Percentiles rank a stretch among this genome's conserved stretches.
phyloP scores from a whole-genome alignment of 148 eudicot species.

The Cornus controversa region DNA sequence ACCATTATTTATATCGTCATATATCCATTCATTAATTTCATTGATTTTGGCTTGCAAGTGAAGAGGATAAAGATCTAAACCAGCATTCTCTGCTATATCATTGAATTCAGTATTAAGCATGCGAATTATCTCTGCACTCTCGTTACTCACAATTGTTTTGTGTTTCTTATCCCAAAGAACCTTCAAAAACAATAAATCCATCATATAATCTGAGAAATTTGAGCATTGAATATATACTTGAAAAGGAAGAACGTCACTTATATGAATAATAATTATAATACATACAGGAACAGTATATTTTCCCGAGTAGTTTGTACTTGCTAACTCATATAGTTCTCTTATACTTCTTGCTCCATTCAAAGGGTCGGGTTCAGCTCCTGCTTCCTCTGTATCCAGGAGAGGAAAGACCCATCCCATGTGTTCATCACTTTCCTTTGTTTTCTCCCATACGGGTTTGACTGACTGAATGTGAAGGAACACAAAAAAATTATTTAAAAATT shows the following conservation, averaged over 20 bases:
- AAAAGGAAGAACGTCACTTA: background rate
- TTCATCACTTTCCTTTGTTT: constrained; percentile 73
- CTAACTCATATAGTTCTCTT: constrained; percentile 80
- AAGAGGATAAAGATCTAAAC: constrained; percentile 76
- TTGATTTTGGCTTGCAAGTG: constrained; percentile 61
- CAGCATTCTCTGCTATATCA: constrained; percentile 64
- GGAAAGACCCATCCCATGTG: constrained; percentile 97
- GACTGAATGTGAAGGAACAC: constrained; percentile 43
- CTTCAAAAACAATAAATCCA: constrained; percentile 29
- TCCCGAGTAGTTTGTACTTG: constrained; percentile 72
- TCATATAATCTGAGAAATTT: constrained; percentile 1
- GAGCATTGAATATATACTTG: background rate
- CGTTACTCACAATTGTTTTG: constrained; percentile 78
- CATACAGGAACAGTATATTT: constrained; percentile 89
- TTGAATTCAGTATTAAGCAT: constrained; percentile 87
- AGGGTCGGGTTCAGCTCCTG: constrained; percentile 66
- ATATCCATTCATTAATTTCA: constrained; percentile 69
- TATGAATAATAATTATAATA: constrained; percentile 6
- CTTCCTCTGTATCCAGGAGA: constrained; percentile 59
- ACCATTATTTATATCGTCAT: constrained; percentile 76
- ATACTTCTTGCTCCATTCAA: constrained; percentile 71
- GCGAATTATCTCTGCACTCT: constrained; percentile 88
- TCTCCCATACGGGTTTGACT: constrained; percentile 67
- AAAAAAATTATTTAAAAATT: background rate
- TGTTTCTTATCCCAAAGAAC: constrained; percentile 91